Base-by-base conservation (phyloP, 1,284 basidiomycete genomes). In the Farysia itapuensis region DNA sequence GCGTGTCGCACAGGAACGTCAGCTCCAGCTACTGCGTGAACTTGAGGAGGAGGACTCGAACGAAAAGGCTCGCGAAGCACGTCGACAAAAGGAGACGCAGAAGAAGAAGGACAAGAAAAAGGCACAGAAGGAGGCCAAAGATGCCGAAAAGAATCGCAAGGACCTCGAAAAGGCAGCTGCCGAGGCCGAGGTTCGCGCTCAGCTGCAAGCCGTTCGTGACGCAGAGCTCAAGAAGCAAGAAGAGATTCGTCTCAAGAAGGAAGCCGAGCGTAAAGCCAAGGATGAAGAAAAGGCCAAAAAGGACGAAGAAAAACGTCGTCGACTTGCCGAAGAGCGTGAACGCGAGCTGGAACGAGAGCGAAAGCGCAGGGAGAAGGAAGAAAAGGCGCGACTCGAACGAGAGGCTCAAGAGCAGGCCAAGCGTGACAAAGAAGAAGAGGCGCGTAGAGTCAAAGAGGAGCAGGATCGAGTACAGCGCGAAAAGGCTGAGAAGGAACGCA, bases 51-150 rank as follows among this genome's bases (percentile, higher is more conserved):
- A 94, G 79, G 87, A 91, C 72, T 85, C 86, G 75, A 79, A 83
- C 37, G 82, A 84, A 39, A 85, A 85, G 69, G 89, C 91, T 70
- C 84, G 84, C 64, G 92, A 96, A 80, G 89, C 87, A 51, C 94
- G 95, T 83, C 93, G 93, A 79, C 86, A 89, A 77, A 89, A 85
- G 63, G 90, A 95, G 79, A 92, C 92, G 78, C 90, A 96, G 83
- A 93, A 91, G 82, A 97, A 97, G 84, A 97, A 97, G 82, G 92
- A 94, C 77, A 94, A 94, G 85, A 89, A 89, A 81, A 85, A 81
- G 79, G 82, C 85, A 67, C 88, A 88, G 41, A 94, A 93, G 75
- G 94, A 96, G 69, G 90, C 90, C 39, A 74, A 64, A 84, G 86
- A 76, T 86, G 90, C 90, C 39, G 74, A 61, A 84, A 86, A 75